Evolutionary conservation across 352 stramenopile genomes (phyloP), one percentile per base, ranked within the genome.

Genomic region (Globisporangium canariense): DNA sequence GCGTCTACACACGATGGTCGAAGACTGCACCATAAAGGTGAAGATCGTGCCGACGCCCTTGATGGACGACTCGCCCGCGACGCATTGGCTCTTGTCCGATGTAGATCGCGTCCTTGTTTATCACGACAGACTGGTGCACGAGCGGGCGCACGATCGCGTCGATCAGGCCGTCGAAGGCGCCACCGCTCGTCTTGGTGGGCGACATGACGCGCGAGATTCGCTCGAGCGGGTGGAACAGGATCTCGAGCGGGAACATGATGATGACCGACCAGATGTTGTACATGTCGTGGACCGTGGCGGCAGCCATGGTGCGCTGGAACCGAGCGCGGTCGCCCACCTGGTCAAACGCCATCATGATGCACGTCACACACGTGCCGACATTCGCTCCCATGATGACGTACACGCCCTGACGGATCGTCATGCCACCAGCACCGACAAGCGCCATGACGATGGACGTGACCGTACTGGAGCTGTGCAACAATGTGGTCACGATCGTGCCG

Each of bases 381-480:
- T 98, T 98, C 49, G 91, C 89, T n/a, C 91, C 91, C 86, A 98
- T 97, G 63, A 98, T 80, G 65, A 98, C 89, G 60, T 89, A 96
- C 62, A 97, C 93, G 20, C 75, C 91, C 62, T 90, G 76, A 4
- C 88, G 75, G 51, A 97, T 90, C 13, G 78, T 78, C 63, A 98
- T 79, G 16, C 54, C 25, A 28, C 54, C 25, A 28, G 25, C 75
- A 49, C 89, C 76, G 3, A 91, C 84, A 2, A 91, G 65, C 3
- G 81, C 77, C 45, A 93, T 84, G 22, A 81, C 75, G 64, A 95
- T 89, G n/a, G 86, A 90, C 25, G 84, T 95, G 43, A 90, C 85
- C 0, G 86, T 95, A 4, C 76, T 76, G n/a, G 79, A 91, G 22
- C 76, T 89, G 65, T 95, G 86, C 2, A 95, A 61, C 28, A 93